Conservation (phyloP, 805 yeast genomes). For the Metschnikowia orientalis region DNA sequence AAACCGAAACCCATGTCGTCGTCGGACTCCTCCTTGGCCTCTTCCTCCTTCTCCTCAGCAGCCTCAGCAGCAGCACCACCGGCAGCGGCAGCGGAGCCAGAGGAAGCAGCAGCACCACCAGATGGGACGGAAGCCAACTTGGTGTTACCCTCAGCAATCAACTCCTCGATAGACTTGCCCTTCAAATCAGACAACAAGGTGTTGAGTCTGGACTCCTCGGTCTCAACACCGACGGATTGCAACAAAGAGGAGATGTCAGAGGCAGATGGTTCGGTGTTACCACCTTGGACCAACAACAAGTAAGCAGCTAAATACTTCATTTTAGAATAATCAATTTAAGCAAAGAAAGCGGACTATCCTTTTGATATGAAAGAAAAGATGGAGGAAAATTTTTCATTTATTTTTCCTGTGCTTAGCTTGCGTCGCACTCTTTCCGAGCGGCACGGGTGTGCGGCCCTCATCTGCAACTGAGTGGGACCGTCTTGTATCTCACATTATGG, state of each 20-base stretch:
- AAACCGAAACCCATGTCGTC: conserved; percentile 92
- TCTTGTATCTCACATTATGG: too few relatives aligned
- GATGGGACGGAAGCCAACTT: conserved; percentile 97
- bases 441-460: too few relatives aligned
- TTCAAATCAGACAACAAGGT: conserved; percentile 79
- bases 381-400: conserved; percentile 5
- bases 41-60: conserved; percentile 64
- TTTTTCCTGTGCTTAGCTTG: too few relatives aligned
- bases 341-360: conserved; percentile 77
- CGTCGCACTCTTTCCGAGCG: too few relatives aligned
- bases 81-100: conserved; percentile 67
- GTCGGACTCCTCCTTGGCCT: conserved; percentile 61
- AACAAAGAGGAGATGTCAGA: conserved; percentile 84
- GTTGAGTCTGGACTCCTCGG: conserved; percentile 82
- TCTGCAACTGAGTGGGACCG: too few relatives aligned
- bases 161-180: conserved; percentile 87
- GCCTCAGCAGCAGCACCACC: conserved; percentile 68
- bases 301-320: conserved; percentile 99
- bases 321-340: conserved; percentile 78
- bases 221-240: conserved; percentile 94
- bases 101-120: conserved; percentile 93
- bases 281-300: conserved; percentile 96
- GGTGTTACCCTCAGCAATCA: conserved; percentile 91
- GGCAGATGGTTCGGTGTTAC: conserved; percentile 91
- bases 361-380: conserved; percentile 33